phyloP scores from a whole-genome alignment of 441 rosid genomes.

The Adansonia gregorii region DNA sequence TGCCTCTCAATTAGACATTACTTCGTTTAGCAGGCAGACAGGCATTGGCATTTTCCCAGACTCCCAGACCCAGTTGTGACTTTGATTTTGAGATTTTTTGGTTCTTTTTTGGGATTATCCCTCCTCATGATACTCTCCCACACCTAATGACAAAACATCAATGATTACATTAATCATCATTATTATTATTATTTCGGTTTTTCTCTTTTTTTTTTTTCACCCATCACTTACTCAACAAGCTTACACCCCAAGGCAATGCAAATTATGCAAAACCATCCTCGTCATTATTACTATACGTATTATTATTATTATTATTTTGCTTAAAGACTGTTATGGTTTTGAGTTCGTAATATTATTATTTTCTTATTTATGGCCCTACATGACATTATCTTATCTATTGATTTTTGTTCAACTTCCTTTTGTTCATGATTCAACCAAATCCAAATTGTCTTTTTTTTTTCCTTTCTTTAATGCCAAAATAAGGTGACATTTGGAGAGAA shows the following conservation, averaged over 20 bases:
- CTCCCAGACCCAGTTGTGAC: not conserved
- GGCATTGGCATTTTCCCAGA: not conserved
- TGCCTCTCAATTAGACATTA: not conserved
- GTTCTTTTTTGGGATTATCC: not conserved
- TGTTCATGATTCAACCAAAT: not conserved
- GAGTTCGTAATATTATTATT: not conserved
- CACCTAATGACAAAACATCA: not conserved
- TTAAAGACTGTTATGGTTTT: too few species aligned
- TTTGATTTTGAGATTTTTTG: not conserved
- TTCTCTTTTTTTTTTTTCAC: too few species aligned
- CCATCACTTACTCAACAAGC: not conserved
- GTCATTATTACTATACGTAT: too few species aligned
- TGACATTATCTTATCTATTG: not conserved
- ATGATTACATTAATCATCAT: not conserved
- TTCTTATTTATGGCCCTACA: not conserved
- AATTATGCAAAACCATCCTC: too few species aligned
- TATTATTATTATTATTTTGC: too few species aligned
- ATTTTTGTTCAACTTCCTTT: not conserved
- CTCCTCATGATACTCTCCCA: not conserved
- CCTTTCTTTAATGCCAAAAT: not conserved
- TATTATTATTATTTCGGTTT: not conserved
- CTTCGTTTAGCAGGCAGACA: not conserved
- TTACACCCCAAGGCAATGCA: not conserved
- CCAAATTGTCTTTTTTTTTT: too few species aligned
- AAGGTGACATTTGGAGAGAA: conserved; percentile 2